Base-by-base conservation (phyloP, 306 rosid genomes). In the Lablab purpureus region DNA sequence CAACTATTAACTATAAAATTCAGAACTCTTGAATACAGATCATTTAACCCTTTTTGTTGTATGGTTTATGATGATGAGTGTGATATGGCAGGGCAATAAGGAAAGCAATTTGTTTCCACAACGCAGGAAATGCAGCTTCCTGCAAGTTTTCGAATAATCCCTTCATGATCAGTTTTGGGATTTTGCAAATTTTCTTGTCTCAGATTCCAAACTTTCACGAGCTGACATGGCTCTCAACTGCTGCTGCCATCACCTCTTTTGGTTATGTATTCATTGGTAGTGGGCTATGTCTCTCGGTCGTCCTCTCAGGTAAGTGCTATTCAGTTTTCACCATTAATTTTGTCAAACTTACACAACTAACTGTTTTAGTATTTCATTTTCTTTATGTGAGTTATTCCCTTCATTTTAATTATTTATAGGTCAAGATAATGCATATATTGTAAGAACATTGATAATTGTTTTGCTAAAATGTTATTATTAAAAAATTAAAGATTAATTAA, bases 141-240 rank as follows among this genome's bases (percentile, higher is more conserved):
- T 91, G 94, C 88, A 88, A 64, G 52, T 87, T 84, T 72, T 88
- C 90, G 37, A 78, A 84, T 58, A 88, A 88, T 72, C 90, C 91
- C 25, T 91, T 69, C 80, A 87, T 88, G 87, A 67, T 85, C 4
- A 86, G 85, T 14, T 80, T 89, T 75, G 94, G 91, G 66, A 22
- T 75, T 9, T 41, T 81, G 67, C 87, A 91, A 67, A 56, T 89
- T 64, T 69, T 90, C 22, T 79, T 85, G 50, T 89, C 97, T 37
- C 92, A 89, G 72, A 88, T 91, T 64, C 87, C 91, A 60, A 89
- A 88, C 71, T 91, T 91, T 36, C 85, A 84, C 56, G 74, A 85
- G 62, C 67, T 88, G 12, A 72, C 91, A 34, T 85, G 89, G 92
- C 86, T 89, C 37, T 90, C 94, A 54, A 80, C 83, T 21, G 10